These are phyloP conservation scores for Pythium volutum DNA, from an alignment of 352 stramenopile genomes.

Conservation along the genomic window DNA sequence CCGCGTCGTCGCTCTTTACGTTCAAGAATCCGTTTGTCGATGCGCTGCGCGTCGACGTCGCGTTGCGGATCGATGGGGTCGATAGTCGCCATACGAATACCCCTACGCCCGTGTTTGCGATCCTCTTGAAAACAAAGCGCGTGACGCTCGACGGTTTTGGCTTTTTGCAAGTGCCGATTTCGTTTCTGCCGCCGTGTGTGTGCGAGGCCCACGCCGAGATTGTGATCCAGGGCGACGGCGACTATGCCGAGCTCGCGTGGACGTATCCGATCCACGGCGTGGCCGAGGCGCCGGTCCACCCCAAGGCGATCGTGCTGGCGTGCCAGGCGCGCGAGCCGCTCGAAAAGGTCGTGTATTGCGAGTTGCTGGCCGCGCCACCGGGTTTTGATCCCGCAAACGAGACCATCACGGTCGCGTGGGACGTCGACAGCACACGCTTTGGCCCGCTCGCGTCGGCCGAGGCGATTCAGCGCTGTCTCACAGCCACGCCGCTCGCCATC, in stretches of 20 bases:
- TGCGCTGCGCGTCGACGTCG: slow-evolving; percentile 75
- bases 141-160: slow-evolving; percentile 84
- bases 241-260: slow-evolving; percentile 74
- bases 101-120: slow-evolving; percentile 50
- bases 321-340: slow-evolving; percentile 66
- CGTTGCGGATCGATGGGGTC: slow-evolving; percentile 38
- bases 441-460: slow-evolving; percentile 37
- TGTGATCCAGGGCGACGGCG: slow-evolving; percentile 57
- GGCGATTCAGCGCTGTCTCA: slow-evolving; percentile 57
- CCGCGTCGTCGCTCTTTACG: slow-evolving; percentile 80
- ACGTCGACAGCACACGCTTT: slow-evolving; percentile 59
- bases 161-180: slow-evolving; percentile 88
- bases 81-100: slow-evolving; percentile 4
- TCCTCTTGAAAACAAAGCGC: slow-evolving; percentile 67
- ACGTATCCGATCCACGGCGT: slow-evolving; percentile 70
- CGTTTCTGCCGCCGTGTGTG: slow-evolving; percentile 79
- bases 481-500: slow-evolving; percentile 29
- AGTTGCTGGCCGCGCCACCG: slow-evolving; percentile 50
- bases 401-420: slow-evolving; percentile 54
- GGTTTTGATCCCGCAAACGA: slow-evolving; percentile 45
- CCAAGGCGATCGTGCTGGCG: slow-evolving; percentile 47
- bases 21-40: slow-evolving; percentile 93
- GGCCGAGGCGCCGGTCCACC: slow-evolving; percentile 64
- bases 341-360: slow-evolving; percentile 60
- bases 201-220: slow-evolving; percentile 68